These are phyloP conservation scores for Caloboletus inedulis DNA, from an alignment of 1,284 basidiomycete genomes.

Conservation along the genomic window DNA sequence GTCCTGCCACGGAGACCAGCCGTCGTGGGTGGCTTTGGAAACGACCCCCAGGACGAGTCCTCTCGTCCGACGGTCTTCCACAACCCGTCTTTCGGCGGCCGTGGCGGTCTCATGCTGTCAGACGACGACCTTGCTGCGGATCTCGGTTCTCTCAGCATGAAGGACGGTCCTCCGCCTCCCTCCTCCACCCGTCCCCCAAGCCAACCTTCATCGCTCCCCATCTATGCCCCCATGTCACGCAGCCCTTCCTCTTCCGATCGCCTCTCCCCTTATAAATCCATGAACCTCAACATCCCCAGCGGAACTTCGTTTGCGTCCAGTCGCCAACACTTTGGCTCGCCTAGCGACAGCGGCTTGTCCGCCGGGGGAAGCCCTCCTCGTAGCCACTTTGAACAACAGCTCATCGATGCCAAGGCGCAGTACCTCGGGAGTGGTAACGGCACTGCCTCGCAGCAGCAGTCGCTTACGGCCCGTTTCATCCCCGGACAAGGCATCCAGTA, in stretches of 20 bases:
- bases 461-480: constrained; percentile 55
- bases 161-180: constrained; percentile 45
- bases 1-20: constrained; percentile 70
- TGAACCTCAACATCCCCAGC: constrained; percentile 54
- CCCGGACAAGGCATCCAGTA: constrained; percentile 66
- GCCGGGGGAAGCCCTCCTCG: constrained; percentile 40
- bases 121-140: constrained; percentile 79
- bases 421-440: constrained; percentile 30
- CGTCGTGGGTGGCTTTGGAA: constrained; percentile 57
- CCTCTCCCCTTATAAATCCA: constrained; percentile 53
- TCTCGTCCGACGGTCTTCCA: constrained; percentile 28
- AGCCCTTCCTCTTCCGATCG: constrained; percentile 56
- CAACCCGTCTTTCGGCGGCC: constrained; percentile 23
- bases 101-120: constrained; percentile 61
- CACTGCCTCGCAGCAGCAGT: constrained; percentile 27
- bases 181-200: constrained; percentile 47
- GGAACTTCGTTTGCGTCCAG: constrained; percentile 38
- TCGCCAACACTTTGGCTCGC: constrained; percentile 52
- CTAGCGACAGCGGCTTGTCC: constrained; percentile 53
- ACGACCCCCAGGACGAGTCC: constrained; percentile 46
- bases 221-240: constrained; percentile 64
- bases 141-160: constrained; percentile 63
- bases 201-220: constrained; percentile 65
- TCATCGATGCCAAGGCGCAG: constrained; percentile 38
- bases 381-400: constrained; percentile 41